These are phyloP conservation scores for Colletotrichum chrysophilum DNA, from an alignment of 2,329 filamentous ascomycete genomes.

Conservation along the genomic window DNA sequence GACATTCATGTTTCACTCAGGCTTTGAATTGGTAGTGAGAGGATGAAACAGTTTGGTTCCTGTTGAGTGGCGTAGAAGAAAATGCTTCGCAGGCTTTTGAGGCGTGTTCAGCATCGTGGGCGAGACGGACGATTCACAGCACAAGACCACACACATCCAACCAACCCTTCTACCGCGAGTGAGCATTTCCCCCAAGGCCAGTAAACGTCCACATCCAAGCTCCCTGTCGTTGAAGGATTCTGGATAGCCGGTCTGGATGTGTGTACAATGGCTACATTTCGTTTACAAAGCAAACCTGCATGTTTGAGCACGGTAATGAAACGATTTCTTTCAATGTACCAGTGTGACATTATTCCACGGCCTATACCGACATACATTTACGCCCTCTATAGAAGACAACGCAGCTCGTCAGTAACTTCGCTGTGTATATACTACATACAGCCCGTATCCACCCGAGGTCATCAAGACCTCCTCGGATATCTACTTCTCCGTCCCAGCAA, in stretches of 20 bases:
- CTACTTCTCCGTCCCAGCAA: neutral
- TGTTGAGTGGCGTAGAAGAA: neutral
- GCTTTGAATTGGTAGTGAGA: neutral
- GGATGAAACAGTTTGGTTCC: neutral
- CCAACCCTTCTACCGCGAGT: too few relatives aligned
- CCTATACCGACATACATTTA: neutral
- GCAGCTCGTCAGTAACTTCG: neutral
- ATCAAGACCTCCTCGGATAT: neutral
- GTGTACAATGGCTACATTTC: neutral
- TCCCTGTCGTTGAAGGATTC: too few relatives aligned
- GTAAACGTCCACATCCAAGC: neutral
- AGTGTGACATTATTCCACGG: neutral
- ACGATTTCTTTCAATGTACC: neutral
- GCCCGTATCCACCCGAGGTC: neutral
- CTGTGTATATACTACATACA: conserved; percentile 14
- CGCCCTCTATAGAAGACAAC: neutral
- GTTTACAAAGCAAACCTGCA: neutral
- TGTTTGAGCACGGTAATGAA: neutral
- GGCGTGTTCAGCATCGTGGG: too few relatives aligned
- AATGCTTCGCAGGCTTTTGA: neutral
- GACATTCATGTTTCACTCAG: neutral
- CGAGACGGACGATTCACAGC: neutral
- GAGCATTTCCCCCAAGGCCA: too few relatives aligned
- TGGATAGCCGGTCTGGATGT: too few relatives aligned
- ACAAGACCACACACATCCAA: too few relatives aligned